Evolutionary conservation across 345 rosid species (phyloP).

Genomic region (Brassica juncea): DNA sequence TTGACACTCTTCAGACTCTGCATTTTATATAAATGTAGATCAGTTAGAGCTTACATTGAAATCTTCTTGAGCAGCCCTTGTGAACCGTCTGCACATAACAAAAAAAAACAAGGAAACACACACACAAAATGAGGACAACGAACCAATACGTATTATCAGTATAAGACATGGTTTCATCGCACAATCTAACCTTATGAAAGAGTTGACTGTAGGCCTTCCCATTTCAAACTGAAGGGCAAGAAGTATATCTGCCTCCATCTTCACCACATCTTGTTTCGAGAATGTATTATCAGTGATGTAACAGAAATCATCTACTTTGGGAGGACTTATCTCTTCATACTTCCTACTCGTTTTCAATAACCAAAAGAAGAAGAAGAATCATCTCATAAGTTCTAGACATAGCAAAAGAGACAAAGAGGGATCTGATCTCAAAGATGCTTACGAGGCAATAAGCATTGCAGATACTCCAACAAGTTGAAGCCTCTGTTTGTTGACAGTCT

Average conservation of each 20-base stretch:
- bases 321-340: slow-evolving; percentile 70
- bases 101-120: background rate
- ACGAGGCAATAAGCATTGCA: slow-evolving; percentile 84
- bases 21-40: background rate
- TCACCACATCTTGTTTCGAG: slow-evolving; percentile 62
- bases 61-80: slow-evolving; percentile 64
- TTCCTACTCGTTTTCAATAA: slow-evolving; percentile 46
- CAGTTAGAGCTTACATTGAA: slow-evolving; percentile 38
- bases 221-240: slow-evolving; percentile 59
- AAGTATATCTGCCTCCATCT: slow-evolving; percentile 75
- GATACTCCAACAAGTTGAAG: slow-evolving; percentile 80
- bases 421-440: slow-evolving; percentile 35
- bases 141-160: background rate
- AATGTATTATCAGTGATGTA: slow-evolving; percentile 67
- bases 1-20: background rate
- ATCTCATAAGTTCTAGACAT: background rate
- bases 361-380: background rate
- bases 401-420: background rate
- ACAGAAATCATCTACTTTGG: slow-evolving; percentile 68
- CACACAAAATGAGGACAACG: slow-evolving; percentile 10
- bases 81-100: slow-evolving; percentile 51
- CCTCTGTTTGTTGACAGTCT: slow-evolving; percentile 48
- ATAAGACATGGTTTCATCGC: background rate
- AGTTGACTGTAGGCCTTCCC: slow-evolving; percentile 62
- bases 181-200: slow-evolving; percentile 54